Evolutionary conservation across 345 rosid genomes (phyloP).

Genomic region (Alliaria petiolata): DNA sequence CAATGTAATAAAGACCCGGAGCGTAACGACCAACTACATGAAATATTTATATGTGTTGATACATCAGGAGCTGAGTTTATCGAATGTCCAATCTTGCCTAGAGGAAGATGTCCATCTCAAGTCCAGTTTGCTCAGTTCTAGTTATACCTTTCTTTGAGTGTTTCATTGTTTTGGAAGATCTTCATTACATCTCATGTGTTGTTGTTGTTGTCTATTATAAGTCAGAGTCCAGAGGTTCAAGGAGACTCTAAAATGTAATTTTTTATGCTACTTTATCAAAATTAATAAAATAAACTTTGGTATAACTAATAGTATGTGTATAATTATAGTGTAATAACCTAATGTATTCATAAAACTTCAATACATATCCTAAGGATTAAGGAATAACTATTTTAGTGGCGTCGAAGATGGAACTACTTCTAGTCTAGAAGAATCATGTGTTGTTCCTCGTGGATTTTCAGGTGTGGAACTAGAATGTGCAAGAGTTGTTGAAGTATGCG

Average conservation of each 20-base stretch:
- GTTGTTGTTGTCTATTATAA: background rate
- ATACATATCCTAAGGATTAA: too few relatives aligned
- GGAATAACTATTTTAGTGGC: too few relatives aligned
- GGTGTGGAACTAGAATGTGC: background rate
- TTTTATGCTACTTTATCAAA: background rate
- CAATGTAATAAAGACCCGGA: conserved; percentile 56
- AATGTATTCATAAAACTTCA: background rate
- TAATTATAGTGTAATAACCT: background rate
- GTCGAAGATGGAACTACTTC: too few relatives aligned
- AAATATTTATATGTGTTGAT: conserved; percentile 66
- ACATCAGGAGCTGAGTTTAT: conserved; percentile 60
- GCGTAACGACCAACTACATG: conserved; percentile 45
- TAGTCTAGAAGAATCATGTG: too few relatives aligned
- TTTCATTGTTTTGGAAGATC: background rate
- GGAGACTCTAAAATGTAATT: background rate
- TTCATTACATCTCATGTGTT: background rate
- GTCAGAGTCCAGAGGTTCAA: background rate
- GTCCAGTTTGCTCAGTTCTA: conserved; percentile 68
- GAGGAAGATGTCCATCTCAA: conserved; percentile 38
- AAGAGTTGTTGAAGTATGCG: background rate
- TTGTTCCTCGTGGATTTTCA: background rate
- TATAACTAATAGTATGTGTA: background rate
- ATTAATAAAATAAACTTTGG: background rate
- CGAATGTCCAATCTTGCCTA: conserved; percentile 55
- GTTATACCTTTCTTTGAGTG: background rate